Base-by-base conservation (phyloP, 2,329 filamentous ascomycete genomes). In the Plectosphaerella sp. region DNA sequence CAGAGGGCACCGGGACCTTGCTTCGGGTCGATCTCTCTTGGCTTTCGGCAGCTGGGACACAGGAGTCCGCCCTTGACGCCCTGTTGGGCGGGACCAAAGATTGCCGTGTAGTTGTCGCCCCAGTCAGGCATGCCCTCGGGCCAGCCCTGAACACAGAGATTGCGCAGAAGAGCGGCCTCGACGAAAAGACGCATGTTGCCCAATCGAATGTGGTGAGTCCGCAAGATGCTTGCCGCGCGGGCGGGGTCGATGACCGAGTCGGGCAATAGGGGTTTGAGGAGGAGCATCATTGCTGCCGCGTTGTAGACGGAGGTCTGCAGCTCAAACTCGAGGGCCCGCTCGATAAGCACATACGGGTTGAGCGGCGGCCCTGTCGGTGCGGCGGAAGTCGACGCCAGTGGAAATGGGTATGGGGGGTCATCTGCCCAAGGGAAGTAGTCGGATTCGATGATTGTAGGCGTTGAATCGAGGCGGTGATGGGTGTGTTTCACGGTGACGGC, bases 341-440 rank as follows among this genome's bases (percentile, higher is more conserved):
- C 67, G 8, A 86, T 66, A 9, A 85, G 68, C 1, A 72, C 67
- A 49, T 80, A 79, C 0, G 83, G 82, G 46, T 85, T 72, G 2
- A 86, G 72, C 0, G 82, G 77, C 1, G 70, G 62, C 14, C 10
- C 8, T 15, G 43, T 37, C 9, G 35, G 4, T 58, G 48, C 9
- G 56, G 12, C 41, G 51, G 14, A 0, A 54, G 45, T 37, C 11
- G 56, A 42, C 14, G 56, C 59, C 8, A 69, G 54, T 0, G 76
- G 74, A 54, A 80, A 73, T 0, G 82, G 77, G 52, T 82, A 85
- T 0, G 72, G 64, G 1, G 79, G 77, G 54, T 86, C 83, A 18
- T 77, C 69, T 1, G 72, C 67, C 80, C 82, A 84, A 0, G 78
- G 77, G 6, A 85, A 69, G 55, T 79, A 86, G 60, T 86, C 83